A percentile compares a stretch with the other conserved stretches of the same genome.
Conservation (phyloP, 2,329 filamentous ascomycete species). For the Fusarium sacchari region DNA sequence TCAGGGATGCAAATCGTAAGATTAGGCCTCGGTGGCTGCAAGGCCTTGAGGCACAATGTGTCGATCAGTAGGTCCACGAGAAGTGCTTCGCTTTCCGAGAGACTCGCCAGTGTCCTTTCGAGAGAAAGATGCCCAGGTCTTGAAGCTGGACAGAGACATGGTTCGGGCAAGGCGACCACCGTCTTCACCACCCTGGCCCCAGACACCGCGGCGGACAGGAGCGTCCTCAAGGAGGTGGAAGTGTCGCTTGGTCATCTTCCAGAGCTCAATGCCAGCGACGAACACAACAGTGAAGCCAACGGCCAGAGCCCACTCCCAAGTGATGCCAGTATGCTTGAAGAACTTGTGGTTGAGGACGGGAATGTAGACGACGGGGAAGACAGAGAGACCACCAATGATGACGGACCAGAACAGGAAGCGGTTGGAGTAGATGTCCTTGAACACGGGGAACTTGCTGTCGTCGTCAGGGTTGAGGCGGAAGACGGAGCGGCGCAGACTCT, state of each 20-base stretch:
- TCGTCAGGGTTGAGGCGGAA: constrained; percentile 71
- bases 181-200: constrained; percentile 63
- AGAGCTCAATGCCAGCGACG: constrained; percentile 73
- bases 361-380: constrained; percentile 77
- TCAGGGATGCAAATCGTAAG: constrained; percentile 1
- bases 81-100: constrained; percentile 40
- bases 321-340: constrained; percentile 77
- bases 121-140: constrained; percentile 57
- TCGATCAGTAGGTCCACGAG: constrained; percentile 32
- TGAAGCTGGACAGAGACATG: constrained; percentile 63
- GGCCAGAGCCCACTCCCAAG: constrained; percentile 80
- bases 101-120: constrained; percentile 55
- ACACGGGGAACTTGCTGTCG: constrained; percentile 62
- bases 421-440: constrained; percentile 74
- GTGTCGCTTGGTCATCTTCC: constrained; percentile 75
- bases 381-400: constrained; percentile 66
- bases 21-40: constrained; percentile 41
- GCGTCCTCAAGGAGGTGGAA: constrained; percentile 63
- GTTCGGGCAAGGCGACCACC: constrained; percentile 58
- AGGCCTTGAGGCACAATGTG: constrained; percentile 42
- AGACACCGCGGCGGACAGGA: constrained; percentile 60
- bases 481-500: constrained; percentile 76
- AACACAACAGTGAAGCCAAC: constrained; percentile 72
- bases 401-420: constrained; percentile 76
- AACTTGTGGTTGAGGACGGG: constrained; percentile 75